phyloP scores from a whole-genome alignment of 257 asterid species.

The Jacaranda copaia region DNA sequence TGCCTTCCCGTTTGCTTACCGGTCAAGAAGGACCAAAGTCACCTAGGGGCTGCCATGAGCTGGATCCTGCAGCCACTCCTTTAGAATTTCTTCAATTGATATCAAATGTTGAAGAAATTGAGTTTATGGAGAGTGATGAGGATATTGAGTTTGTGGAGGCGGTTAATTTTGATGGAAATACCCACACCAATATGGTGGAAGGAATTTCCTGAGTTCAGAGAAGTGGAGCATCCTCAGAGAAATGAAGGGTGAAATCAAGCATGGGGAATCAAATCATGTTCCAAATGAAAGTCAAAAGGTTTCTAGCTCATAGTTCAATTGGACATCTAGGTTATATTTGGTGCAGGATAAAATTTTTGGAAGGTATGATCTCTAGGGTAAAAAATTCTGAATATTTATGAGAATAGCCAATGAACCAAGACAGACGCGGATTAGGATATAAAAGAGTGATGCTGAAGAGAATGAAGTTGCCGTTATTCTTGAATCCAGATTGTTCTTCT shows the following conservation, averaged over 20 bases:
- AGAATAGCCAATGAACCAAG: constrained; percentile 13
- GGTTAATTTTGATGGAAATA: constrained; percentile 37
- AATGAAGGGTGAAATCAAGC: not conserved
- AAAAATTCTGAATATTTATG: constrained; percentile 13
- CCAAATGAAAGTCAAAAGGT: not conserved
- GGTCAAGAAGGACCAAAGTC: constrained; percentile 52
- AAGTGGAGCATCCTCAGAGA: constrained; percentile 18
- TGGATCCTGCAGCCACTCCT: constrained; percentile 78
- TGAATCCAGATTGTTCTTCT: not conserved
- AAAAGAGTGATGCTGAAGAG: not conserved
- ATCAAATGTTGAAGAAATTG: constrained; percentile 44
- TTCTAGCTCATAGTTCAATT: constrained; percentile 6
- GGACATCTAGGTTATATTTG: not conserved
- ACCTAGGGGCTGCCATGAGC: constrained; percentile 61
- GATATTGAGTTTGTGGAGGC: constrained; percentile 43
- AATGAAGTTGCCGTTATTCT: not conserved
- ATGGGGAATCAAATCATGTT: not conserved
- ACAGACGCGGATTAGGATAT: constrained; percentile 14
- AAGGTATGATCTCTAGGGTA: constrained; percentile 15
- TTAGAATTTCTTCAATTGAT: constrained; percentile 59
- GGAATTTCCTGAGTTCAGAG: constrained; percentile 42
- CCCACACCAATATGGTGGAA: constrained; percentile 34
- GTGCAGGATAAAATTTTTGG: constrained; percentile 1
- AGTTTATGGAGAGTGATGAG: constrained; percentile 45
- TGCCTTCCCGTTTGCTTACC: constrained; percentile 62